Conservation (phyloP, 2,329 filamentous ascomycete species). For the Ophiostoma angusticollis region DNA sequence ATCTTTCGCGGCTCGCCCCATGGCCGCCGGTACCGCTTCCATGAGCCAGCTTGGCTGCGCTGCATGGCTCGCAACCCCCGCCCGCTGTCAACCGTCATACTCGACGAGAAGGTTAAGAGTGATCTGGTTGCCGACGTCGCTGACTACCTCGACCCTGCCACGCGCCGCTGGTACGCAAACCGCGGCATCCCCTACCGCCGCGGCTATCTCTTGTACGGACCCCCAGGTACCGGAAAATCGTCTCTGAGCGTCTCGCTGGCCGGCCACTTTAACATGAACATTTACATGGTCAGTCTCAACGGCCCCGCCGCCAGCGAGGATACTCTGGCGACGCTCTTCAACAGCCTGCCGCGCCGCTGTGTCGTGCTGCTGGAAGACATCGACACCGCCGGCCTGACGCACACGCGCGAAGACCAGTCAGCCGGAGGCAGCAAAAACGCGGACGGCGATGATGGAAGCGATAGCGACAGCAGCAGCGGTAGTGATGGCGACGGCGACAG, state of each 20-base stretch:
- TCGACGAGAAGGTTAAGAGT: constrained; percentile 47
- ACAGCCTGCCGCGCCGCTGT: constrained; percentile 54
- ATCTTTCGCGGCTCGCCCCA: constrained; percentile 47
- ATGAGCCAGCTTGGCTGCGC: constrained; percentile 44
- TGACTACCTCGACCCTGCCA: constrained; percentile 50
- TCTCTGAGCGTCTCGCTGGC: constrained; percentile 58
- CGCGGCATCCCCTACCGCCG: constrained; percentile 76
- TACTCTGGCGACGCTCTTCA: constrained; percentile 49
- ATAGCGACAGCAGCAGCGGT: constrained; percentile 8
- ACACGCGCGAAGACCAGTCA: constrained; percentile 34
- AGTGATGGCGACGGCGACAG: constrained; percentile 9
- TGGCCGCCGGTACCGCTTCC: constrained; percentile 17
- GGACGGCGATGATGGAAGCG: constrained; percentile 11
- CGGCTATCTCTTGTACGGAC: constrained; percentile 71
- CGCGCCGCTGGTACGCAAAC: constrained; percentile 67
- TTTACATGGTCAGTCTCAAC: constrained; percentile 60
- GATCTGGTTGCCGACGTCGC: constrained; percentile 46
- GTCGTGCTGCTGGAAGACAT: constrained; percentile 67
- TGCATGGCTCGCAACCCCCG: constrained; percentile 48
- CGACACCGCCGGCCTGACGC: constrained; percentile 57
- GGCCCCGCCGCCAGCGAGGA: constrained; percentile 52
- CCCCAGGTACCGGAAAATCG: constrained; percentile 69
- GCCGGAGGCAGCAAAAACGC: constrained; percentile 11
- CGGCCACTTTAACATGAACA: constrained; percentile 55
- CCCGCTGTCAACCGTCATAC: constrained; percentile 52